These are phyloP conservation scores for Cryomyces minteri DNA, from an alignment of 495 filamentous ascomycete genomes.

Conservation along the genomic window DNA sequence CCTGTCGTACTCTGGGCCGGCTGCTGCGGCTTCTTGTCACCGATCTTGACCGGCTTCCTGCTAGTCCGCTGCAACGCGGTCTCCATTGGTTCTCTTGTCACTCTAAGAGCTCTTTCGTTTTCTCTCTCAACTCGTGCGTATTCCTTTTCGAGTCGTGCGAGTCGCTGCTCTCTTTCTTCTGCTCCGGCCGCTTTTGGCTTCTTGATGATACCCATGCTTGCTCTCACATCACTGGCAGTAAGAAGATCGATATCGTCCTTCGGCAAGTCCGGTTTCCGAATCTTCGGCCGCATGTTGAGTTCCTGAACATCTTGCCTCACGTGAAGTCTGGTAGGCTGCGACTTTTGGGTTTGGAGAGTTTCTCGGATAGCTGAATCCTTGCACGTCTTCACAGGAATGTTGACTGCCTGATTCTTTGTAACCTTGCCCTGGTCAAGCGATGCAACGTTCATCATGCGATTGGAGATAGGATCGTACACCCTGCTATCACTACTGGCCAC, in stretches of 20 bases:
- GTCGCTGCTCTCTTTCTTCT: not conserved
- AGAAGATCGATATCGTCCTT: constrained; percentile 6
- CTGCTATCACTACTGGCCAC: not conserved
- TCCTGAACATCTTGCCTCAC: not conserved
- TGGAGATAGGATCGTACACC: constrained; percentile 8
- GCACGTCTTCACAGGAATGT: constrained; percentile 3
- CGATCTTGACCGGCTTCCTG: no score
- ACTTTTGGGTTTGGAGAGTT: not conserved
- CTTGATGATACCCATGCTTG: constrained; percentile 5
- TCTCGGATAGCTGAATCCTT: not conserved
- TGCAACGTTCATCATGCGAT: constrained; percentile 5
- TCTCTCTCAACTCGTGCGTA: no score
- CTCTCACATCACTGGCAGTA: constrained; percentile 7
- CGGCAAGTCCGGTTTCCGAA: not conserved
- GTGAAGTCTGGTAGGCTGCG: not conserved
- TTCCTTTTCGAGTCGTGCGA: no score
- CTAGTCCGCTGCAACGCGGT: no score
- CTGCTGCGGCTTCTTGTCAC: no score
- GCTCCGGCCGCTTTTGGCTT: not conserved
- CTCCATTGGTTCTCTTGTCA: no score
- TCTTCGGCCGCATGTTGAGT: not conserved
- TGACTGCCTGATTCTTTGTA: not conserved
- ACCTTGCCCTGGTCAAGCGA: not conserved
- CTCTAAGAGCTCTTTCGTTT: no score
- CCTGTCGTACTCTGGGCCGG: no score